Conservation (phyloP, 1,284 basidiomycete species). For the Tranzscheliella williamsii region DNA sequence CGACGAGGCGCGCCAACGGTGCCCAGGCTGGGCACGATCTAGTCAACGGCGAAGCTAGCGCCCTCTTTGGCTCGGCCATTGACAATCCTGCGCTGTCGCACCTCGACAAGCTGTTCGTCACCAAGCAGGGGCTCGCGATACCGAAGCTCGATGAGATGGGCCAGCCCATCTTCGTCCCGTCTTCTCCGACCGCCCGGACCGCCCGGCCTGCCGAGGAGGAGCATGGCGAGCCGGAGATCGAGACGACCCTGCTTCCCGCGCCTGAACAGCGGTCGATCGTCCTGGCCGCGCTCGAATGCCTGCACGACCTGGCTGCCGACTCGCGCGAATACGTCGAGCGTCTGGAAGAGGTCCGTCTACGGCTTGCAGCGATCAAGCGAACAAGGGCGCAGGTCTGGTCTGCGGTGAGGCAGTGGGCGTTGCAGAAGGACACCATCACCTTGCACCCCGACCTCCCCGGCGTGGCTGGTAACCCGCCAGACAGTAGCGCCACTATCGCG, state of each 20-base stretch:
- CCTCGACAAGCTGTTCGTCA: conserved; percentile 56
- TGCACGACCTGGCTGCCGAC: conserved; percentile 63
- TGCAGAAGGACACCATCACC: conserved; percentile 33
- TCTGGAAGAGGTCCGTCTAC: conserved; percentile 64
- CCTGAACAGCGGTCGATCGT: conserved; percentile 55
- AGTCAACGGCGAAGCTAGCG: neutral
- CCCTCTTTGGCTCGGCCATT: conserved; percentile 23
- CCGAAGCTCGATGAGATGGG: conserved; percentile 37
- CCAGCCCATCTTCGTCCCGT: conserved; percentile 29
- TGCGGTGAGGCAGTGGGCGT: conserved; percentile 62
- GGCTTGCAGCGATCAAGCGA: conserved; percentile 63
- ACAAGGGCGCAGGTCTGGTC: conserved; percentile 64
- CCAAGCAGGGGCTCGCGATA: conserved; percentile 47
- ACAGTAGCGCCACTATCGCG: neutral
- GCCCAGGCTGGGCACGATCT: neutral
- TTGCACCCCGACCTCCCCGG: conserved; percentile 2
- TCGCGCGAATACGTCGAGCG: conserved; percentile 65
- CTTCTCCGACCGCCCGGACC: conserved; percentile 10
- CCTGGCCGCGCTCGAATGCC: conserved; percentile 51
- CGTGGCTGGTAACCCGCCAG: too few relatives aligned
- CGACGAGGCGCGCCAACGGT: conserved; percentile 3
- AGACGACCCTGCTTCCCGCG: conserved; percentile 37
- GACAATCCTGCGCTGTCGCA: conserved; percentile 51
- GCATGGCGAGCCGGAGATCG: conserved; percentile 23
- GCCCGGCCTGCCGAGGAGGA: conserved; percentile 5